These are phyloP conservation scores for Ustilago sp. DNA, from an alignment of 1,284 basidiomycete species.

Conservation along the genomic window DNA sequence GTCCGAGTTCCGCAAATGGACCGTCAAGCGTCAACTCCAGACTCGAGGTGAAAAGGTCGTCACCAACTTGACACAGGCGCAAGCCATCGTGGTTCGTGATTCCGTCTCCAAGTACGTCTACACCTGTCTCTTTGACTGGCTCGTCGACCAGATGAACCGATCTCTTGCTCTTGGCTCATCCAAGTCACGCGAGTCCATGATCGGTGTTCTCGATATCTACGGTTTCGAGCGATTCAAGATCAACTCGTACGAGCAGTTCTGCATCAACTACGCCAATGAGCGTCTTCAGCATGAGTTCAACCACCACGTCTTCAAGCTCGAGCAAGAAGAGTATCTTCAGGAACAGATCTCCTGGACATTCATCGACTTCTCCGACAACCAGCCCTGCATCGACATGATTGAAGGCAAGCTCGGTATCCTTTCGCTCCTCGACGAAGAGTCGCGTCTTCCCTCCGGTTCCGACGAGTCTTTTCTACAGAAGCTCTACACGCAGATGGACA, in stretches of 20 bases:
- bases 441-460: conserved; percentile 91
- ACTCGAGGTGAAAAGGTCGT: conserved; percentile 96
- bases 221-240: conserved; percentile 70
- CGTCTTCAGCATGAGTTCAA: conserved; percentile 89
- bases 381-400: conserved; percentile 98
- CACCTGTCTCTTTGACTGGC: conserved; percentile 98
- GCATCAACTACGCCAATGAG: conserved; percentile 99
- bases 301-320: conserved; percentile 75
- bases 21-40: conserved; percentile 94
- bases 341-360: conserved; percentile 99
- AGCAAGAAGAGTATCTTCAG: conserved; percentile 98
- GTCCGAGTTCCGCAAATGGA: conserved; percentile 99
- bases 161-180: conserved; percentile 90
- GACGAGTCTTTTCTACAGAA: conserved; percentile 95
- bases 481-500: conserved; percentile 82
- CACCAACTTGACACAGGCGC: conserved; percentile 83
- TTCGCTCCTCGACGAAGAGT: conserved; percentile 96
- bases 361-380: conserved; percentile 98
- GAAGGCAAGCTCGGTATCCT: conserved; percentile 97
- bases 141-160: conserved; percentile 96
- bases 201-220: conserved; percentile 90
- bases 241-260: conserved; percentile 99
- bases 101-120: conserved; percentile 99
- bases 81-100: conserved; percentile 95
- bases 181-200: conserved; percentile 92